A percentile compares a stretch with the other conserved stretches of the same genome.
Evolutionary conservation across 2,329 filamentous ascomycete species (phyloP).

Genomic region (Alternaria brassicae): DNA sequence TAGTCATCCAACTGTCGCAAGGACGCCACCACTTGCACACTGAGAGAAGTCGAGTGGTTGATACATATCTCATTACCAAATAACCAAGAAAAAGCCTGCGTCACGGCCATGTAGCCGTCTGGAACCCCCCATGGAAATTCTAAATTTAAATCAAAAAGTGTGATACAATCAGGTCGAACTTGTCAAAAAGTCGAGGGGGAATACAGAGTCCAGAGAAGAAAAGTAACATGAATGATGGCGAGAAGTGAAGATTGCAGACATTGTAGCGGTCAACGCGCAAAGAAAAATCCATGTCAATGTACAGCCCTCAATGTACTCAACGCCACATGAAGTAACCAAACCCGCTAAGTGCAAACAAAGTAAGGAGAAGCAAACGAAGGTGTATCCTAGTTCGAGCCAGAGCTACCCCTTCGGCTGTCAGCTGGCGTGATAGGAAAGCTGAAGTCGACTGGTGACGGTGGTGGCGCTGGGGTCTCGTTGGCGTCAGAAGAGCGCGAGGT

Average conservation of each 20-base stretch:
- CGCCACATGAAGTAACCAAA: slow-evolving; percentile 6
- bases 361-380: slow-evolving; percentile 12
- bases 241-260: neutral
- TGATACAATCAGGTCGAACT: neutral
- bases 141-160: neutral
- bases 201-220: neutral
- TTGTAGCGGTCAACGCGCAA: neutral
- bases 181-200: neutral
- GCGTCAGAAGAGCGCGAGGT: slow-evolving; percentile 37
- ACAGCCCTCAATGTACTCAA: neutral
- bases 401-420: slow-evolving; percentile 11
- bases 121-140: neutral
- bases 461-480: slow-evolving; percentile 51
- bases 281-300: neutral
- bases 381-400: slow-evolving; percentile 2
- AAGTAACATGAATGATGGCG: neutral
- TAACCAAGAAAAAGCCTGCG: neutral
- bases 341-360: slow-evolving; percentile 43
- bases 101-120: neutral
- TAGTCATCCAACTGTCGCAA: neutral
- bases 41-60: neutral
- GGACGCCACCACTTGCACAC: neutral
- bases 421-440: slow-evolving; percentile 46
- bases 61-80: neutral
- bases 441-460: slow-evolving; percentile 52